Conservation (phyloP, 495 filamentous ascomycete genomes). For the Lasiosphaeria hispida region DNA sequence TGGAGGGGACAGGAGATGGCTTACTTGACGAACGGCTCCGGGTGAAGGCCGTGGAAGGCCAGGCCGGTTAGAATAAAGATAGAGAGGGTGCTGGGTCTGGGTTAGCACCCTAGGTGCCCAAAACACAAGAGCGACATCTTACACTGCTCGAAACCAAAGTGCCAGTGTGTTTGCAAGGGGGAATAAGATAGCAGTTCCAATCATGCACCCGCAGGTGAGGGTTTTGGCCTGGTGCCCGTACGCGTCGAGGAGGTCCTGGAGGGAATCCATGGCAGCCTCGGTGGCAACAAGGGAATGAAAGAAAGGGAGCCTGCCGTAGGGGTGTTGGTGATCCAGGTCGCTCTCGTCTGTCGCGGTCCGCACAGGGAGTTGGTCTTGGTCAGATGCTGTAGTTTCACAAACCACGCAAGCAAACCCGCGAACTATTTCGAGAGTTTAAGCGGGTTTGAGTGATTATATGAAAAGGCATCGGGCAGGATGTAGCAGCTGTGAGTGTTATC, state of each 20-base stretch:
- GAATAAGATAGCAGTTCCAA: slow-evolving; percentile 32
- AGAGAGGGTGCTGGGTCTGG: slow-evolving; percentile 22
- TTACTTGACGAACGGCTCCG: slow-evolving; percentile 24
- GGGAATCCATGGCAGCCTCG: slow-evolving; percentile 9
- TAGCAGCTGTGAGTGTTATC: too few relatives aligned
- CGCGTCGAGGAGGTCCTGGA: neutral
- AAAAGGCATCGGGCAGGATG: too few relatives aligned
- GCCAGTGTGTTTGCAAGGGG: slow-evolving; percentile 24
- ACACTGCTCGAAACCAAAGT: slow-evolving; percentile 30
- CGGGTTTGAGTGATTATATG: too few relatives aligned
- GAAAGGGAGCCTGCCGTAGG: too few relatives aligned
- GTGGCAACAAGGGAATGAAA: too few relatives aligned
- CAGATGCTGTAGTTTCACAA: too few relatives aligned
- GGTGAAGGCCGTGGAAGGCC: slow-evolving; percentile 20
- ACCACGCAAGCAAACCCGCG: too few relatives aligned
- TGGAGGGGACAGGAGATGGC: neutral
- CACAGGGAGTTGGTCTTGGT: too few relatives aligned
- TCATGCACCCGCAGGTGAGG: slow-evolving; percentile 33
- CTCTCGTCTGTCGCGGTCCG: too few relatives aligned
- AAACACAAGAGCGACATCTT: slow-evolving; percentile 14
- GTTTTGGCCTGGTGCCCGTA: slow-evolving; percentile 20
- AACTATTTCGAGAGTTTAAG: too few relatives aligned
- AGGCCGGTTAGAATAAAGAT: slow-evolving; percentile 25
- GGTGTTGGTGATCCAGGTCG: too few relatives aligned
- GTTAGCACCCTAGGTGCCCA: slow-evolving; percentile 10